phyloP scores from a whole-genome alignment of 176 grass and related monocot genomes.

The Echinochloa phyllopogon region DNA sequence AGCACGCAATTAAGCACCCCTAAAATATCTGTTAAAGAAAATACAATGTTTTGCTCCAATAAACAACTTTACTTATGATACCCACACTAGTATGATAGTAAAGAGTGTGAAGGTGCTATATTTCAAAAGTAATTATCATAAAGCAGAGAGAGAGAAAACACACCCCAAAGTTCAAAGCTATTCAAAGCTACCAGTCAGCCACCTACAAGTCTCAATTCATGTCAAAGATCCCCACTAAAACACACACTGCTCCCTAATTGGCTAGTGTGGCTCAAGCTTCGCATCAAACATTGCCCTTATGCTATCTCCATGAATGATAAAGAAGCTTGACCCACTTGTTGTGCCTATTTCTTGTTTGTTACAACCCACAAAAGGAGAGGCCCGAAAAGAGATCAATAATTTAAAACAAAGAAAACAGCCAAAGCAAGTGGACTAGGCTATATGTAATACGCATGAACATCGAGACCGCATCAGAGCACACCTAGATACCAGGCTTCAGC shows the following conservation, averaged over 20 bases:
- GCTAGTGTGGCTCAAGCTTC: neutral
- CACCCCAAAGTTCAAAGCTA: neutral
- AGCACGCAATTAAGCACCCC: neutral
- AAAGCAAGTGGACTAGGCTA: neutral
- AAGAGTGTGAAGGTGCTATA: neutral
- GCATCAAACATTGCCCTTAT: neutral
- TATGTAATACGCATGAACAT: neutral
- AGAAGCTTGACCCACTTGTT: neutral
- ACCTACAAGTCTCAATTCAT: neutral
- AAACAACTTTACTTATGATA: neutral
- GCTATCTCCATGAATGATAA: neutral
- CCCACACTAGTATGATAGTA: neutral
- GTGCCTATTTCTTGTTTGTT: neutral
- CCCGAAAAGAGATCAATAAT: neutral
- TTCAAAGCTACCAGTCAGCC: neutral
- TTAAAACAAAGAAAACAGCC: neutral
- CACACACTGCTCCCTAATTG: neutral
- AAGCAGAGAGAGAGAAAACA: neutral
- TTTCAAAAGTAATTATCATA: neutral
- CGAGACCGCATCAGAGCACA: neutral
- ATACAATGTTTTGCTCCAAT: neutral
- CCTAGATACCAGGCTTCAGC: no score
- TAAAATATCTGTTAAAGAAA: neutral
- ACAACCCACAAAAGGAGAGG: neutral
- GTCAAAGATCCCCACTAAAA: neutral